Conservation (phyloP, 2,329 filamentous ascomycete genomes). For the Aspergillus neotritici region DNA sequence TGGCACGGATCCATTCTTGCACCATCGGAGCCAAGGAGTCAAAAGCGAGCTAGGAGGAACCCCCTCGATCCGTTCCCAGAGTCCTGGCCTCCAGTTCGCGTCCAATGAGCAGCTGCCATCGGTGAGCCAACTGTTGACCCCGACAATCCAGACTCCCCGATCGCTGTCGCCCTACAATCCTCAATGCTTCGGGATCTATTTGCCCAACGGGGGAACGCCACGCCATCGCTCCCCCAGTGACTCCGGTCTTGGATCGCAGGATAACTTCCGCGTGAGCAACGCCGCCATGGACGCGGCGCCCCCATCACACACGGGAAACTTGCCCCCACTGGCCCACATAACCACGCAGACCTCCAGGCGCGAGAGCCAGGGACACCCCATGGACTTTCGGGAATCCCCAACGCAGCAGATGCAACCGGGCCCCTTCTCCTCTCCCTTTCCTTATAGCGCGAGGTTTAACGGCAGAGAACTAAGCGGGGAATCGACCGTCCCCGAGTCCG, state of each 20-base stretch:
- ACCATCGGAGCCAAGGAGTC: slow-evolving; percentile 21
- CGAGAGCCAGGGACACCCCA: slow-evolving; percentile 15
- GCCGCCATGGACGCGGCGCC: slow-evolving; percentile 16
- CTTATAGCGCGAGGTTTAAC: slow-evolving; percentile 13
- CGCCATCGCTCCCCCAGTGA: slow-evolving; percentile 19
- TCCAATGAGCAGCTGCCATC: slow-evolving; percentile 33
- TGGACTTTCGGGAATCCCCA: too few relatives aligned
- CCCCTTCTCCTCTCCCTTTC: slow-evolving; percentile 14
- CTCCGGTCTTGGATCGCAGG: slow-evolving; percentile 9
- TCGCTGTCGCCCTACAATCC: slow-evolving; percentile 25
- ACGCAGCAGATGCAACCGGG: slow-evolving; percentile 8
- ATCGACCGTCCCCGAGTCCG: neutral
- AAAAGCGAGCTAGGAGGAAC: slow-evolving; percentile 17
- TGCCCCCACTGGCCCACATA: slow-evolving; percentile 30
- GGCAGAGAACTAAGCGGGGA: slow-evolving; percentile 12
- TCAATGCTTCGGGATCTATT: slow-evolving; percentile 17
- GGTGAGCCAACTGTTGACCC: slow-evolving; percentile 37
- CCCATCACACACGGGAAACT: slow-evolving; percentile 15
- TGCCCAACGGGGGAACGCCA: slow-evolving; percentile 13
- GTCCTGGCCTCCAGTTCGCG: slow-evolving; percentile 9
- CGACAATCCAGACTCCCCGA: slow-evolving; percentile 22
- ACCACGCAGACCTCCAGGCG: slow-evolving; percentile 19
- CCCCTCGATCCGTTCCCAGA: slow-evolving; percentile 8
- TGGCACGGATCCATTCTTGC: slow-evolving; percentile 29
- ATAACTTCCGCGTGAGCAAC: slow-evolving; percentile 13